Percentiles rank a stretch among this genome's conserved stretches.
Evolutionary conservation across 148 eudicot species (phyloP).

Genomic region (Simmondsia chinensis): DNA sequence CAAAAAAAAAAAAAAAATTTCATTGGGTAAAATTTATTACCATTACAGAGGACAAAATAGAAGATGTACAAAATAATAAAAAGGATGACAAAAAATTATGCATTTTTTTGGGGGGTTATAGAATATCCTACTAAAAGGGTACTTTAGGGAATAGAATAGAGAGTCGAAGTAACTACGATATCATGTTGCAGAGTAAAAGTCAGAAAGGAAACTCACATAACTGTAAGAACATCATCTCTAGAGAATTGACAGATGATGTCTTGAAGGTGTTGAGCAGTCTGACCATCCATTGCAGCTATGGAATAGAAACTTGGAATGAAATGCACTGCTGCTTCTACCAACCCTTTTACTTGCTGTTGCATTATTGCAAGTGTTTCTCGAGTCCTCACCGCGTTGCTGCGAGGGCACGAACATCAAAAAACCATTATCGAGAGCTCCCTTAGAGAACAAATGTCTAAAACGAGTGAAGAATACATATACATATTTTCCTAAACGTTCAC

Average conservation of each 20-base stretch:
- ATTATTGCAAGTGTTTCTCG: conserved; percentile 70
- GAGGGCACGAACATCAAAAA: conserved; percentile 3
- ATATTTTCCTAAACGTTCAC: no score
- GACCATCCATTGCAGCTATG: conserved; percentile 94
- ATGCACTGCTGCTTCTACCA: conserved; percentile 68
- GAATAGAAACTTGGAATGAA: conserved; percentile 86
- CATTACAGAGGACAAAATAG: no score
- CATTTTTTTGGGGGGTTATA: no score
- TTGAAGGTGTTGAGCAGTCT: conserved; percentile 88
- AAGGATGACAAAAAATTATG: neutral
- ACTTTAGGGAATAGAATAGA: no score
- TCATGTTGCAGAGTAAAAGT: no score
- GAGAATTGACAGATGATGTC: conserved; percentile 54
- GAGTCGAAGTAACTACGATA: no score
- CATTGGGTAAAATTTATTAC: no score
- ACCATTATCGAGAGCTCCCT: neutral
- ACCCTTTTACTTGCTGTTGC: conserved; percentile 58
- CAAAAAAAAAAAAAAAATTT: no score
- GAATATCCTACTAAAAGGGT: no score
- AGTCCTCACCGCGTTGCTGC: conserved; percentile 75
- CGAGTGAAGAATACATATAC: neutral
- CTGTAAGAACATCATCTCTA: conserved; percentile 61
- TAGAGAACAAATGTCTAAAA: neutral
- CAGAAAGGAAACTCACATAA: conserved; percentile 62
- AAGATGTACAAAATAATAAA: neutral